Evolutionary conservation across 139 green algal species (phyloP).

Genomic region (Chlamydomonas sp.): DNA sequence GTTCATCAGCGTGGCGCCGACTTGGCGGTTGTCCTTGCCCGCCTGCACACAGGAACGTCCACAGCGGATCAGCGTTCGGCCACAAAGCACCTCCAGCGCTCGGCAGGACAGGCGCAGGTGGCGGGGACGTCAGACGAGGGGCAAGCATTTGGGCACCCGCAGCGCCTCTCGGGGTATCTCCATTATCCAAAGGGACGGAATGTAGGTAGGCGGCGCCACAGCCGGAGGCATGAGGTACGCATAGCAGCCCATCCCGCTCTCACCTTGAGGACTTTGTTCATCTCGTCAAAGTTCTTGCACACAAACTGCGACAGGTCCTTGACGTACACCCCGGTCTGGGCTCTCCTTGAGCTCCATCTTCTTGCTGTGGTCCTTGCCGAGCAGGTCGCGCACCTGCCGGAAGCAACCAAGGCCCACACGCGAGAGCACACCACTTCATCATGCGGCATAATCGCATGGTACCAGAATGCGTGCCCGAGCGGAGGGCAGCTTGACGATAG

Average conservation of each 20-base stretch:
- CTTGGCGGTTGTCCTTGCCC: constrained; percentile 79
- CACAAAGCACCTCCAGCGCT: too few species aligned
- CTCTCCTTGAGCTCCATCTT: constrained; percentile 81
- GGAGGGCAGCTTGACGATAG: too few species aligned
- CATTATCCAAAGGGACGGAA: too few species aligned
- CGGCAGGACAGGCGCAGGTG: too few species aligned
- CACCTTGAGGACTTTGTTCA: constrained; percentile 75
- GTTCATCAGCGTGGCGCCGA: constrained; percentile 89
- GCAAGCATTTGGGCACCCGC: too few species aligned
- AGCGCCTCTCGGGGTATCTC: too few species aligned
- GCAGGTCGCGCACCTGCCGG: constrained; percentile 73
- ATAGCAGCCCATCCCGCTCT: neutral
- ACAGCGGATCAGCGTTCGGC: too few species aligned
- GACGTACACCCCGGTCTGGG: constrained; percentile 78
- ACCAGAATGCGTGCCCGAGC: too few species aligned
- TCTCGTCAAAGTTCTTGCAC: constrained; percentile 70
- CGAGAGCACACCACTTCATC: neutral
- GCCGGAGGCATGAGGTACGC: too few species aligned
- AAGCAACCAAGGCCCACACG: neutral
- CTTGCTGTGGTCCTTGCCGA: constrained; percentile 68
- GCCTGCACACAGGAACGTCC: constrained; percentile 53
- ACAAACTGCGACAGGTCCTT: constrained; percentile 81
- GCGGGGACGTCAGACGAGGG: too few species aligned
- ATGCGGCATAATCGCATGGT: too few species aligned
- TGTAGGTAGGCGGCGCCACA: too few species aligned